phyloP scores from a whole-genome alignment of 306 rosid species.

The Dicorynia guianensis region DNA sequence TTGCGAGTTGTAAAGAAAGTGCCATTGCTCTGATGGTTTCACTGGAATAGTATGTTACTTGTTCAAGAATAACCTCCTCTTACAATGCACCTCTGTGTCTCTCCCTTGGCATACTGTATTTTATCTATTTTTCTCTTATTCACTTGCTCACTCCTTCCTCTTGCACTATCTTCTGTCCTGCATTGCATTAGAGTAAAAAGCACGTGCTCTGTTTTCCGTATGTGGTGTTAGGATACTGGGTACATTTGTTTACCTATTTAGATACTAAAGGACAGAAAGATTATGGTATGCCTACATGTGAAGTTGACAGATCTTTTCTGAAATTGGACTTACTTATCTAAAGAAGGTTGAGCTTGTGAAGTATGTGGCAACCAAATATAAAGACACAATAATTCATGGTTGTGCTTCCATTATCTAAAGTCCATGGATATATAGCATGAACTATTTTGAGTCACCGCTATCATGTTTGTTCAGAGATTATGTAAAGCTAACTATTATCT shows the following conservation, averaged over 20 bases:
- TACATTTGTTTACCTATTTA: background rate
- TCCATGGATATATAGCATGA: background rate
- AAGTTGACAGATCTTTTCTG: background rate
- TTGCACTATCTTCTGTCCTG: background rate
- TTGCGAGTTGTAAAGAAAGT: background rate
- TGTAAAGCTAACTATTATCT: background rate
- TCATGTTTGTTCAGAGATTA: background rate
- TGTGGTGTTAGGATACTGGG: slow-evolving; percentile 8
- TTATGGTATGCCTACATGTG: background rate
- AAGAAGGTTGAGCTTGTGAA: slow-evolving; percentile 18
- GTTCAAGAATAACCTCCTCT: background rate
- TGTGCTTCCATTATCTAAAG: slow-evolving; percentile 10
- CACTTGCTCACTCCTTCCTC: background rate
- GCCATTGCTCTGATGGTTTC: background rate
- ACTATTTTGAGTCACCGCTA: slow-evolving; percentile 11
- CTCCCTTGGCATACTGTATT: background rate
- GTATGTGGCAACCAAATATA: slow-evolving; percentile 14
- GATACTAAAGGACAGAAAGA: background rate
- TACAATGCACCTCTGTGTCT: background rate
- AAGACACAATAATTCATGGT: slow-evolving; percentile 20
- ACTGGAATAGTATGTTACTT: slow-evolving; percentile 2
- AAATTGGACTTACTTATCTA: slow-evolving; percentile 12
- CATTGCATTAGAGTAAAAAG: slow-evolving; percentile 11
- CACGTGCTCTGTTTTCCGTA: slow-evolving; percentile 15
- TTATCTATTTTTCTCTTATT: background rate